Conservation (phyloP, 257 asterid genomes). For the Solanum virginianum region DNA sequence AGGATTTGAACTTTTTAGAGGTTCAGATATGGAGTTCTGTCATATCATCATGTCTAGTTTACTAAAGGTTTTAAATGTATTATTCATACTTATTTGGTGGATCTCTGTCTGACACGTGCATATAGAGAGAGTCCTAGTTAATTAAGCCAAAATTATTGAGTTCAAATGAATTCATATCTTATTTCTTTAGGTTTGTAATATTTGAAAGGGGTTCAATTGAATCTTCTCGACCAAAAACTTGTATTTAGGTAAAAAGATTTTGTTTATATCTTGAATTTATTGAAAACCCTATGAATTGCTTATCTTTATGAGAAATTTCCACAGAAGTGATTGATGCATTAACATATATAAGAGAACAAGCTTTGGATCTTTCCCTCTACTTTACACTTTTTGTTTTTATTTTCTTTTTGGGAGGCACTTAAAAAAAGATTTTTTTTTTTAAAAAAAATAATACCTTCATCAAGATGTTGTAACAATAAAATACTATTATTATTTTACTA, state of each 20-base stretch:
- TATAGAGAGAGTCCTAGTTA: background rate
- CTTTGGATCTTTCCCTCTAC: background rate
- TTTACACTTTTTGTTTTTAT: background rate
- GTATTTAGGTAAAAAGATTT: background rate
- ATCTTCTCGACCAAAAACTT: accelerated
- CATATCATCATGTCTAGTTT: background rate
- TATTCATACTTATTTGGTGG: background rate
- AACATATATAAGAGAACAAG: background rate
- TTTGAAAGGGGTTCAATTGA: background rate
- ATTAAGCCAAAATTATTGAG: background rate
- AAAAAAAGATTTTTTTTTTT: background rate
- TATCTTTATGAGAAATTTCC: background rate
- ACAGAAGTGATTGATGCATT: background rate
- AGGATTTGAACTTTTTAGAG: background rate
- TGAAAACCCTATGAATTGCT: background rate
- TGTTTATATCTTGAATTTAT: background rate
- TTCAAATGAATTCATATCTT: background rate
- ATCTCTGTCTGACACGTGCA: background rate
- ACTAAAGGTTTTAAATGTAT: background rate
- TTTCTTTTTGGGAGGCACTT: background rate
- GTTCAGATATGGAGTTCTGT: background rate
- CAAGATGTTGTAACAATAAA: background rate
- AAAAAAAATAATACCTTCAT: background rate
- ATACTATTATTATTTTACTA: too few species aligned
- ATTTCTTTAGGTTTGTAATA: background rate